These are phyloP conservation scores for Lizonia empirigonia DNA, from an alignment of 2,329 filamentous ascomycete species.

Conservation along the genomic window DNA sequence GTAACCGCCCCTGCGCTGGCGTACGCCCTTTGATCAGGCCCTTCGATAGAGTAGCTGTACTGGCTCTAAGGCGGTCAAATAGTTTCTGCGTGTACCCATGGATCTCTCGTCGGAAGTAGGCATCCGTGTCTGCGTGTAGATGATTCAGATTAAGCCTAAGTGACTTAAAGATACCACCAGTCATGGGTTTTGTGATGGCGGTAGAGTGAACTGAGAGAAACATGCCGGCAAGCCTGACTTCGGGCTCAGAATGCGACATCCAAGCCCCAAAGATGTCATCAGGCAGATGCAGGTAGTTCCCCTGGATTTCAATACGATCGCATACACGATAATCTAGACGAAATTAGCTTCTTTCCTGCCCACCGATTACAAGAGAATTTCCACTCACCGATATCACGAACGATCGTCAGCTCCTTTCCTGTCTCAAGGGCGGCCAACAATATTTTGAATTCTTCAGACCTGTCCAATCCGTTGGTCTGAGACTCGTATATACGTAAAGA, in stretches of 20 bases:
- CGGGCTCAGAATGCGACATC: constrained; percentile 44
- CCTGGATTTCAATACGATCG: constrained; percentile 32
- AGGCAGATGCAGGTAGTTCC: constrained; percentile 59
- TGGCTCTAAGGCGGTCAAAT: constrained; percentile 67
- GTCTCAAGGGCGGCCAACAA: constrained; percentile 50
- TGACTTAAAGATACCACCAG: constrained; percentile 63
- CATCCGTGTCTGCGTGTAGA: constrained; percentile 82
- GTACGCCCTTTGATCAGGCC: constrained; percentile 12
- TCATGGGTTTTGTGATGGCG: constrained; percentile 75
- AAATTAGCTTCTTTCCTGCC: background rate
- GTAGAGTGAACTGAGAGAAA: constrained; percentile 79
- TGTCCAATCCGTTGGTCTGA: constrained; percentile 18
- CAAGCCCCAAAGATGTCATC: constrained; percentile 51
- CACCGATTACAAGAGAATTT: background rate
- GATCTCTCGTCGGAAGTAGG: constrained; percentile 83
- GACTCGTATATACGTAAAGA: constrained; percentile 15
- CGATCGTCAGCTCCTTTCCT: constrained; percentile 55
- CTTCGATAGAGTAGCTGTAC: constrained; percentile 42
- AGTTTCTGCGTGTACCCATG: constrained; percentile 76
- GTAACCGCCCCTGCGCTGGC: constrained; percentile 14
- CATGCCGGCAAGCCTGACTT: constrained; percentile 77
- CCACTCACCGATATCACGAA: constrained; percentile 48
- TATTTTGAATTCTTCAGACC: constrained; percentile 40
- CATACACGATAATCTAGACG: constrained; percentile 31
- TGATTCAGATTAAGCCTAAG: constrained; percentile 70